Base-by-base conservation (phyloP, 768 basidiomycete genomes). In the Lactarius pseudohatsudake region DNA sequence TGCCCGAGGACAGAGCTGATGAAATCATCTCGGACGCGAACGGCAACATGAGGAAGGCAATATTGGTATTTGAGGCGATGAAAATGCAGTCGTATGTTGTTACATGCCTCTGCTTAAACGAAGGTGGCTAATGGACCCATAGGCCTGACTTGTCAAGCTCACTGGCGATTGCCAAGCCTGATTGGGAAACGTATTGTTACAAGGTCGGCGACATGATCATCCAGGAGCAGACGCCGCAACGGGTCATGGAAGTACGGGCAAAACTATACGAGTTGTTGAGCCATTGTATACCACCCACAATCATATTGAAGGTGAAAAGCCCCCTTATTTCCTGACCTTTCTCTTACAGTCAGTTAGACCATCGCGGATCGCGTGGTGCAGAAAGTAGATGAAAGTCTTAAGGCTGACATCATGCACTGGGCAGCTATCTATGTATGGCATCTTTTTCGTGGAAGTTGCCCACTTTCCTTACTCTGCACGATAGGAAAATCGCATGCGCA, bases 111-210 rank as follows among this genome's bases (percentile, higher is more conserved):
- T 59, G n/a, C 40, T 54, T 59, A 43, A 20, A 57, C 53, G 57
- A 59, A 18, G 4, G 36, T 43, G 36, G 60, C 58, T 62, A 5
- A 61, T 36, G 28, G 47, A 59, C 30, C 9, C 57, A 15, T 72
- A 94, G 92, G 63, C 90, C 92, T n/a, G 91, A 94, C 75, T 81
- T 96, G 45, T 84, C 86, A 5, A 91, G 91, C 38, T 79, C 90
- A 45, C 77, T 94, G 64, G 82, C 84, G 40, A 94, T 96, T 64
- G 94, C 95, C 16, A 95, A 98, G 77, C 95, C 97, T n/a, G 97
- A 99, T 74, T 99, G 97, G 97, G 97, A 99, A 76, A 92, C 91
- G 13, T 99, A 97, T 75, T 97, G 96, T 71, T 82, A 88, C 71
- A 94, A 94, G 75, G 88, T 98, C 13, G 95, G 91, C 16, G 94